Evolutionary conservation across 2,329 filamentous ascomycete species (phyloP), one percentile per base, ranked within the genome.

Genomic region (Albophoma yamanashiensis): DNA sequence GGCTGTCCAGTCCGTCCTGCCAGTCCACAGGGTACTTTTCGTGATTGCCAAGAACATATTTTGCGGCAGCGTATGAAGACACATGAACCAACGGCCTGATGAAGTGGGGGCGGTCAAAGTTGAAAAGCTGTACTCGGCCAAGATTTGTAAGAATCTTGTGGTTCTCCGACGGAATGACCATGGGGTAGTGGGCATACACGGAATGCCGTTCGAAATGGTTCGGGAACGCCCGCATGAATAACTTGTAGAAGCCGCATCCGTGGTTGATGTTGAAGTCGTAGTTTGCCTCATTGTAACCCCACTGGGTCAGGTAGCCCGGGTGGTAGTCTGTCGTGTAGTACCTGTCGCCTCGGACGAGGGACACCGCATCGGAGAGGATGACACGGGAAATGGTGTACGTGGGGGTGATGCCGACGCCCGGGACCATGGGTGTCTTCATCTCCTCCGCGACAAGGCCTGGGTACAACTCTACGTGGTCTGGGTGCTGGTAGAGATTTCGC

Each of bases 221-320:
- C 0, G 91, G 91, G 78, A 95, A 91, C 0, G 89, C 89, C 6
- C 88, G 83, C 42, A 90, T 78, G 70, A 92, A 88, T 42, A 95
- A 80, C 77, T 94, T 95, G 78, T 92, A 92, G 73, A 93, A 89
- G 15, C 92, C 84, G 65, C 88, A 91, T 55, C 91, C 91, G 69
- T 94, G 87, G 73, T 94, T 89, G 64, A 93, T 74, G 61, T 82
- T 84, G 27, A 86, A 74, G 65, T 95, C 89, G 60, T 87, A 90
- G 25, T 89, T 80, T 4, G 83, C 88, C 69, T 91, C 88, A 59
- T 85, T 84, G 75, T 84, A 93, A 25, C 91, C 91, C 90, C 90
- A 96, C 74, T 91, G 92, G 1, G 91, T 95, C 55, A 95, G 74
- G 65, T 86, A 84, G 11, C 84, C 82, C 0, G 90, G 83, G 65